phyloP scores from a whole-genome alignment of 345 rosid genomes.

The Diplotaxis tenuifolia region DNA sequence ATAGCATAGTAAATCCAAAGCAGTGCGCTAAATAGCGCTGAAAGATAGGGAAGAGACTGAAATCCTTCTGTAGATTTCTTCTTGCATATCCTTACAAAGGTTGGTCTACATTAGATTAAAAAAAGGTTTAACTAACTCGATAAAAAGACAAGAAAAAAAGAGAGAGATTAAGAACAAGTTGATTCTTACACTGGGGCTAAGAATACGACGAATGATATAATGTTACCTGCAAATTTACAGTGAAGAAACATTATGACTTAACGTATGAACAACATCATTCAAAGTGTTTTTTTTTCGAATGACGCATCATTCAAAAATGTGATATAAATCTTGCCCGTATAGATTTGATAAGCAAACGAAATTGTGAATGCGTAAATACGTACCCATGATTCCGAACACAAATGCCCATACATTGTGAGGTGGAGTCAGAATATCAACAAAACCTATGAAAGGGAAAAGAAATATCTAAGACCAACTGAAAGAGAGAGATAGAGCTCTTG shows the following conservation, averaged over 20 bases:
- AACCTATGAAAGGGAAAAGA: not conserved
- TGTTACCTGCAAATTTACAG: constrained; percentile 48
- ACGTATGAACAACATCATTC: not conserved
- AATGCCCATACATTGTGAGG: constrained; percentile 37
- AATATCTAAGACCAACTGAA: not conserved
- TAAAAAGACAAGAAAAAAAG: not conserved
- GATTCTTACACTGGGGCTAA: constrained; percentile 68
- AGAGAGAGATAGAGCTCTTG: constrained; percentile 26
- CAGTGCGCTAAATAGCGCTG: constrained; percentile 68
- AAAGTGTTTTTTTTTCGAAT: too few relatives aligned
- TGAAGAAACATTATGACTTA: not conserved
- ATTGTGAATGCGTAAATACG: not conserved
- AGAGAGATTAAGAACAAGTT: not conserved
- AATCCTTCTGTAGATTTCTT: constrained; percentile 72
- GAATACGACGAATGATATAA: constrained; percentile 55
- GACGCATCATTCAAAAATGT: too few relatives aligned
- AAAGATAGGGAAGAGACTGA: constrained; percentile 60
- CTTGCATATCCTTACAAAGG: constrained; percentile 57
- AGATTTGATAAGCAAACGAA: not conserved
- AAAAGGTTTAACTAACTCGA: not conserved
- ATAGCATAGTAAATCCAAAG: constrained; percentile 65
- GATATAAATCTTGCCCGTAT: not conserved
- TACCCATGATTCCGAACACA: constrained; percentile 41
- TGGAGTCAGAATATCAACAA: not conserved
- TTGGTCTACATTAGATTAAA: constrained; percentile 46